Evolutionary conservation across 2,329 filamentous ascomycete genomes (phyloP), one percentile per base, ranked within the genome.

Genomic region (Nemania sp.): DNA sequence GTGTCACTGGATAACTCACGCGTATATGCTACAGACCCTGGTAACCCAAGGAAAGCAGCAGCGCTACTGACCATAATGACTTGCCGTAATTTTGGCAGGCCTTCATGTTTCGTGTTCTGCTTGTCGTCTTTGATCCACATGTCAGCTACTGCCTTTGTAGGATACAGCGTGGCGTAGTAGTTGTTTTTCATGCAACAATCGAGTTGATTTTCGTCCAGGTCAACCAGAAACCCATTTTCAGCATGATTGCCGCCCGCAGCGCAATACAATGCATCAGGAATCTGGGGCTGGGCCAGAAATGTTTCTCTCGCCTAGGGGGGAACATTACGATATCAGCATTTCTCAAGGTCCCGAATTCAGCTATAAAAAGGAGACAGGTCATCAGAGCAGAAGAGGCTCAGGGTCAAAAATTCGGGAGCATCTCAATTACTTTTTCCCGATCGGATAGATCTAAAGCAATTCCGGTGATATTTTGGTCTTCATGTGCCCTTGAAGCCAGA

Each of bases 111-210:
- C n/a, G n/a, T n/a, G n/a, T n/a, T n/a, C 23, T 47, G 31, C 49
- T 56, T 54, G 39, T 66, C 63, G 23, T 63, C 60, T 19, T 61
- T 54, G 3, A 45, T 61, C 64, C 62, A 67, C 17, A 56, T 53
- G 26, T 63, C 58, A 14, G 66, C 47, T 9, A 64, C 37, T 3
- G 56, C 42, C 39, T 61, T 55, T 8, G 63, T 57, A 8, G 57
- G 33, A 39, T 62, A 66, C 14, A 54, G 58, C 6, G 58, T 44
- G 8, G 61, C 50, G 24, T 56, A 64, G 42, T 65, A 66, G 44
- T 66, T 68, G 42, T 66, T 66, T 15, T 57, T 57, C 64, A 68
- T 66, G 52, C 65, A 68, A 15, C 49, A 49, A n/a, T 66, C 61
- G n/a, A 68, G 31, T 6, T 60, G 22, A n/a, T 51, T 30, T 1